Evolutionary conservation across 1,284 basidiomycete genomes (phyloP).

Genomic region (Sphaerobolus stellatus): DNA sequence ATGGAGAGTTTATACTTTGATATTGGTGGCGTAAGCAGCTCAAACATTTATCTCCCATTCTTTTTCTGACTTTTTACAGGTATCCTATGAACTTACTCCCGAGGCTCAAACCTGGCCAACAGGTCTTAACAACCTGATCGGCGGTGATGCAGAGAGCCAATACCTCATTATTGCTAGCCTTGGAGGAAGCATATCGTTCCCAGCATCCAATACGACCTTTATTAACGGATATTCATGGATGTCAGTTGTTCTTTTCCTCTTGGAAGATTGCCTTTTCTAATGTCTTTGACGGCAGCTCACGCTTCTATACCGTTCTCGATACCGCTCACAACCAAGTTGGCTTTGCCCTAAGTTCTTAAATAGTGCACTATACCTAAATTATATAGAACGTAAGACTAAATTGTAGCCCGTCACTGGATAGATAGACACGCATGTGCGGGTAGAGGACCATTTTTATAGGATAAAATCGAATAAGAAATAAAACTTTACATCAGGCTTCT

Average conservation of each 20-base stretch:
- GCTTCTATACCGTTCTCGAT: conserved; percentile 12
- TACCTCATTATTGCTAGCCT: conserved; percentile 21
- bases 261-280: not conserved
- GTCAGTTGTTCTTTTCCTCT: not conserved
- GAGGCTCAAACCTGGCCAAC: conserved; percentile 22
- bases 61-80: conserved; percentile 6
- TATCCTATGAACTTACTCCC: conserved; percentile 23
- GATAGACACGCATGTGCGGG: too few species aligned
- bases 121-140: conserved; percentile 16
- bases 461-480: too few species aligned
- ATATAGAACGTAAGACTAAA: too few species aligned
- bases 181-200: conserved; percentile 10
- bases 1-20: conserved; percentile 17
- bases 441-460: too few species aligned
- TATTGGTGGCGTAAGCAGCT: conserved; percentile 15
- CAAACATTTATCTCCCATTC: not conserved
- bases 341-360: conserved; percentile 11
- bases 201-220: conserved; percentile 20
- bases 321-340: conserved; percentile 11
- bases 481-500: too few species aligned
- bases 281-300: conserved; percentile 1
- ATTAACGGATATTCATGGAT: conserved; percentile 15
- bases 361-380: too few species aligned
- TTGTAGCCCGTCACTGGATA: too few species aligned
- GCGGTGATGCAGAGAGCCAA: conserved; percentile 10